Percentiles rank a stretch among this genome's conserved stretches.
Evolutionary conservation across 305 asterid species (phyloP).

Genomic region (Solanum aculeatissimum): DNA sequence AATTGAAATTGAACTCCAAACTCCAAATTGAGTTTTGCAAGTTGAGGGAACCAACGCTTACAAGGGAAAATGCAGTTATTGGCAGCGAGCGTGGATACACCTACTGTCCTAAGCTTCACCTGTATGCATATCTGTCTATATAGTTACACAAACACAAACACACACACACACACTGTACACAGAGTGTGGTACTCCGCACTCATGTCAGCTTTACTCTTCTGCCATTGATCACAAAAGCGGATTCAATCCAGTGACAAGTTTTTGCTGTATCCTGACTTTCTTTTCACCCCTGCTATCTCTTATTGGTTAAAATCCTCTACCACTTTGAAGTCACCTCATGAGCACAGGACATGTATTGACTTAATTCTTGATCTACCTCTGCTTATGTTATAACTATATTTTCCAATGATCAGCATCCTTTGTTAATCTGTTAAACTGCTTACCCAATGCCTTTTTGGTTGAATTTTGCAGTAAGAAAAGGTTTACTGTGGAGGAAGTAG

Average conservation of each 20-base stretch:
- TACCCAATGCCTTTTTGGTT: neutral
- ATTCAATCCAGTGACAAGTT: neutral
- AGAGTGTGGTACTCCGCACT: neutral
- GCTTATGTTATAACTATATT: neutral
- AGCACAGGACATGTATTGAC: neutral
- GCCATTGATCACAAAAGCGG: neutral
- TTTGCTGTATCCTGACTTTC: neutral
- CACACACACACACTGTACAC: neutral
- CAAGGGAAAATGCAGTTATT: neutral
- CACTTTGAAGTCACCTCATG: neutral
- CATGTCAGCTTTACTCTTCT: neutral
- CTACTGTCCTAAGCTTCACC: neutral
- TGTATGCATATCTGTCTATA: neutral
- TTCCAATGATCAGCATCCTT: neutral
- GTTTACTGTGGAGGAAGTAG: constrained; percentile 23
- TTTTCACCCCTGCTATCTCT: neutral
- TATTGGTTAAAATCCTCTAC: neutral
- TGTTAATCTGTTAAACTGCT: neutral
- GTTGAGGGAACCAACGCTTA: neutral
- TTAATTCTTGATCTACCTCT: neutral
- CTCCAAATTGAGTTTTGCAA: neutral
- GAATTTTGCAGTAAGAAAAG: constrained; percentile 26
- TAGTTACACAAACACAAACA: neutral
- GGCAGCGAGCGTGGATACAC: neutral
- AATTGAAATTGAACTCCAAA: neutral